Conservation (phyloP, 2,329 filamentous ascomycete species). For the Neofusicoccum cordaticola region DNA sequence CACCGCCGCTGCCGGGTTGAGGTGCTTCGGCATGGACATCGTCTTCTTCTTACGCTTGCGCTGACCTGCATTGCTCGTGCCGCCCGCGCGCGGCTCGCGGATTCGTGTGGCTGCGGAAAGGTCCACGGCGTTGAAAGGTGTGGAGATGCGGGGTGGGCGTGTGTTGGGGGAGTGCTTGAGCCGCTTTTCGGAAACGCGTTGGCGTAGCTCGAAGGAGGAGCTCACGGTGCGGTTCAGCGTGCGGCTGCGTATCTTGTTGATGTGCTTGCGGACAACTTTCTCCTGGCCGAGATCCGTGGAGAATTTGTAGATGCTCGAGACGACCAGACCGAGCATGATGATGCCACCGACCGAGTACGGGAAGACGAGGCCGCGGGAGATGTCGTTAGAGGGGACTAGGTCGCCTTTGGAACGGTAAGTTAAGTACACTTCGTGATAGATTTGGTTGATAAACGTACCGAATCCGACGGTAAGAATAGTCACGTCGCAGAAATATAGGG, state of each 20-base stretch:
- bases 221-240: conserved; percentile 56
- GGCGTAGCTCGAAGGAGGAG: conserved; percentile 48
- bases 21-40: background rate
- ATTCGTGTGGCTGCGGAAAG: conserved; percentile 17
- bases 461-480: conserved; percentile 43
- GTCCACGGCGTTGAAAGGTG: conserved; percentile 20
- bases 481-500: conserved; percentile 48
- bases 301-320: conserved; percentile 73
- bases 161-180: background rate
- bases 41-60: background rate
- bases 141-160: conserved; percentile 20
- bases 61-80: background rate
- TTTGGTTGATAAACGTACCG: background rate
- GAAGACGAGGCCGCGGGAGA: conserved; percentile 70
- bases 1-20: conserved; percentile 18
- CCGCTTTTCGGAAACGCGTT: conserved; percentile 23
- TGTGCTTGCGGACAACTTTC: conserved; percentile 61
- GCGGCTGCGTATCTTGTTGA: conserved; percentile 52
- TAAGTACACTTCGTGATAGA: background rate
- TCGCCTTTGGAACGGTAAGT: conserved; percentile 38
- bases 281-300: conserved; percentile 58
- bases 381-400: conserved; percentile 52
- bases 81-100: background rate
- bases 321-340: conserved; percentile 79
- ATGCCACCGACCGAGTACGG: conserved; percentile 82